Evolutionary conservation across 768 basidiomycete species (phyloP).

Genomic region (Gymnopilus junonius): DNA sequence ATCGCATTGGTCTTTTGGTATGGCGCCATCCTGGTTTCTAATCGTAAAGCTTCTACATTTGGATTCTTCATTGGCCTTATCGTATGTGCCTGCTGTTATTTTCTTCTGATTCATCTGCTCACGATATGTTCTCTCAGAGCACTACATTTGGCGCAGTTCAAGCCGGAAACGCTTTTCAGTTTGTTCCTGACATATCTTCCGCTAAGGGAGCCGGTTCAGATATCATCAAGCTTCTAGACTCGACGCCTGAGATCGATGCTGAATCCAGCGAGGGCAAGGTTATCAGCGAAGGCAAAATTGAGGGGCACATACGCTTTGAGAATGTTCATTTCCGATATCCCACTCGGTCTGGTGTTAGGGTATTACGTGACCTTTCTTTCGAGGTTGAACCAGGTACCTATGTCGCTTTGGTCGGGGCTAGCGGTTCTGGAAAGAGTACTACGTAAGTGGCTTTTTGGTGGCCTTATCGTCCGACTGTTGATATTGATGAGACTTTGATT

Average conservation of each 20-base stretch:
- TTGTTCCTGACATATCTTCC: constrained; percentile 88
- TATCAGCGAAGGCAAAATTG: constrained; percentile 45
- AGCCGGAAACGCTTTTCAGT: constrained; percentile 82
- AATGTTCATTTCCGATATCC: constrained; percentile 91
- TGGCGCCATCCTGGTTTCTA: constrained; percentile 65
- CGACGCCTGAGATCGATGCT: constrained; percentile 77
- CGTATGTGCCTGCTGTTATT: constrained; percentile 42
- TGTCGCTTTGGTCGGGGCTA: constrained; percentile 83
- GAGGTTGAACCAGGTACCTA: constrained; percentile 78
- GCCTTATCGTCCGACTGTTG: not conserved
- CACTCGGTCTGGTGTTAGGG: constrained; percentile 80
- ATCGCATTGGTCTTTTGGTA: constrained; percentile 87
- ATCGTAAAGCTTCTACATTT: constrained; percentile 52
- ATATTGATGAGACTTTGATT: constrained; percentile 10
- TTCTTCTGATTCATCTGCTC: not conserved
- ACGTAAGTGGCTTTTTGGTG: constrained; percentile 48
- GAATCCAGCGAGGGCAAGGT: constrained; percentile 67
- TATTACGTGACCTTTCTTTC: constrained; percentile 77
- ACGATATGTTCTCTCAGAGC: constrained; percentile 43
- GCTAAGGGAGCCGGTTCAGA: constrained; percentile 79
- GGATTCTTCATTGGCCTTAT: constrained; percentile 86
- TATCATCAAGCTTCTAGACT: constrained; percentile 78
- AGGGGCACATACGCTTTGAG: constrained; percentile 76
- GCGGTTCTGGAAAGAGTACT: constrained; percentile 85
- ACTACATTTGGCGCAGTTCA: constrained; percentile 83